phyloP scores from a whole-genome alignment of 768 basidiomycete species.

The Pisolithus sp. region DNA sequence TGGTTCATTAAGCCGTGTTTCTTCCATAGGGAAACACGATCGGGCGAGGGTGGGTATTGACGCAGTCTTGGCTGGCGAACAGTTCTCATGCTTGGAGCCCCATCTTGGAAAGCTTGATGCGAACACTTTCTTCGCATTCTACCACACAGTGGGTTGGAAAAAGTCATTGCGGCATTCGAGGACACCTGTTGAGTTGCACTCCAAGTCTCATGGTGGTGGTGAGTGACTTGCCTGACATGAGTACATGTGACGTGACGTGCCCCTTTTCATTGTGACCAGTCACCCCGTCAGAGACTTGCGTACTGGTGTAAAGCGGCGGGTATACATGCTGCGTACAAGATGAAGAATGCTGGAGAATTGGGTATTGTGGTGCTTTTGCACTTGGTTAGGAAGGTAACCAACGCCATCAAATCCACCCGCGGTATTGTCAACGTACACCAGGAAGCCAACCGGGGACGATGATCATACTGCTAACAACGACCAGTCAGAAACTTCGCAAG shows the following conservation, averaged over 20 bases:
- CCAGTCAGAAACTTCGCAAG: too few species aligned
- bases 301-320: too few species aligned
- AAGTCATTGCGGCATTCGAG: conserved; percentile 1
- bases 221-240: conserved; percentile 5
- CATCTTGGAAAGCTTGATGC: neutral
- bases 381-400: too few species aligned
- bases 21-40: too few species aligned
- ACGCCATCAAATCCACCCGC: too few species aligned
- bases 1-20: conserved; percentile 4
- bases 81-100: neutral
- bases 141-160: conserved; percentile 1
- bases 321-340: too few species aligned
- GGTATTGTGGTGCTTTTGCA: too few species aligned
- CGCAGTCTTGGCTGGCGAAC: neutral
- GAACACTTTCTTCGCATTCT: conserved; percentile 1
- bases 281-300: too few species aligned
- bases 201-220: conserved; percentile 7
- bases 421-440: too few species aligned
- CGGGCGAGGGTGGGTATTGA: neutral
- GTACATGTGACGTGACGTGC: conserved; percentile 2
- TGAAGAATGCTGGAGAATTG: too few species aligned
- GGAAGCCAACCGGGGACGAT: too few species aligned
- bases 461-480: too few species aligned
- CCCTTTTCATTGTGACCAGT: conserved; percentile 4
- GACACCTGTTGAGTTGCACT: conserved; percentile 7